phyloP scores from a whole-genome alignment of 2,329 filamentous ascomycete genomes.

The Lasiodiplodia sp. region DNA sequence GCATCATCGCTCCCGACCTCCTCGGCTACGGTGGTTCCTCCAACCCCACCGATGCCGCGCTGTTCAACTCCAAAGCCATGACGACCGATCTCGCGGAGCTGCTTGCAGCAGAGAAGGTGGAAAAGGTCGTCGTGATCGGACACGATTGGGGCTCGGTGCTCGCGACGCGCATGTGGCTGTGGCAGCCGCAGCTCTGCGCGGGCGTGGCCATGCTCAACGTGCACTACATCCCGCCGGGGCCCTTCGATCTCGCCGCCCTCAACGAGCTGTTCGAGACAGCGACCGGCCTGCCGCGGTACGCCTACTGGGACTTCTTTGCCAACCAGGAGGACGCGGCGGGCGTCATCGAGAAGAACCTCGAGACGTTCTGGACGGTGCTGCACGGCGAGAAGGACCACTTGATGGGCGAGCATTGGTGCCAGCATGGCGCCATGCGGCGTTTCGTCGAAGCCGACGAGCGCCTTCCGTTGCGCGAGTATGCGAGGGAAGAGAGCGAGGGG shows the following conservation, averaged over 20 bases:
- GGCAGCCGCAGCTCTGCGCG: constrained; percentile 49
- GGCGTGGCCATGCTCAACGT: constrained; percentile 55
- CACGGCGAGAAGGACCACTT: constrained; percentile 44
- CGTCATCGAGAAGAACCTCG: constrained; percentile 50
- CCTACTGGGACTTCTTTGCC: constrained; percentile 58
- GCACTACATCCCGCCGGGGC: constrained; percentile 43
- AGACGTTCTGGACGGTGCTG: constrained; percentile 46
- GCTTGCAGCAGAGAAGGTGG: constrained; percentile 36
- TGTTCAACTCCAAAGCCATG: constrained; percentile 38
- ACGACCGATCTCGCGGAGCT: constrained; percentile 39
- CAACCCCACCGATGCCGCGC: constrained; percentile 39
- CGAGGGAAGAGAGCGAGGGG: constrained; percentile 34
- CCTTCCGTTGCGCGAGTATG: constrained; percentile 43
- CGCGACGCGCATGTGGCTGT: constrained; percentile 53
- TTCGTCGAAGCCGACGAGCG: constrained; percentile 34
- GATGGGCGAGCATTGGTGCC: constrained; percentile 49
- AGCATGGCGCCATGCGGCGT: constrained; percentile 44
- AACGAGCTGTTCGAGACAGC: constrained; percentile 43
- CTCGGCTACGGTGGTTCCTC: constrained; percentile 50
- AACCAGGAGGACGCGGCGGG: constrained; percentile 46
- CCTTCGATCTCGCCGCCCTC: constrained; percentile 48
- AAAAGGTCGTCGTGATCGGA: constrained; percentile 45
- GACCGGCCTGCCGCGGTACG: constrained; percentile 49
- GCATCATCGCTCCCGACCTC: constrained; percentile 49
- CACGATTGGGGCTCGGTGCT: constrained; percentile 59